Percentiles rank a stretch among this genome's conserved stretches.
Evolutionary conservation across 495 filamentous ascomycete genomes (phyloP).

Genomic region (Friedmanniomyces endolithicus): DNA sequence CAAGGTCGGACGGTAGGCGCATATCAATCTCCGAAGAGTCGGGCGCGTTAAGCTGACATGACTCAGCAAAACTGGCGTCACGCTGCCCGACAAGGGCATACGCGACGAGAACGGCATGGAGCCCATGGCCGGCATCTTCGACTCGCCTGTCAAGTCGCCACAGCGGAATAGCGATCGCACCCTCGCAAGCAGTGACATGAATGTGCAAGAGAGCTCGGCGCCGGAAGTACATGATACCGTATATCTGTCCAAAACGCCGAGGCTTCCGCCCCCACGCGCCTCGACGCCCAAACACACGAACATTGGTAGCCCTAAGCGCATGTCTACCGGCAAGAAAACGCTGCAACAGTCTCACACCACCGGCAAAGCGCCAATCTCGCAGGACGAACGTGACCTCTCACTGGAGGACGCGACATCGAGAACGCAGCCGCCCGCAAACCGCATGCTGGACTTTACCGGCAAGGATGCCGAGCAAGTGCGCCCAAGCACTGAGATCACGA

Average conservation of each 20-base stretch:
- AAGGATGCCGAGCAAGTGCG: neutral
- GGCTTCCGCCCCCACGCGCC: slow-evolving; percentile 14
- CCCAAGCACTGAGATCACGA: slow-evolving; percentile 10
- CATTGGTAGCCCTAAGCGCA: slow-evolving; percentile 20
- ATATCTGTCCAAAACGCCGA: slow-evolving; percentile 13
- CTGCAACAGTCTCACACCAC: slow-evolving; percentile 5
- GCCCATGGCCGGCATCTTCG: slow-evolving; percentile 72
- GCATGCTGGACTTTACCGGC: slow-evolving; percentile 12
- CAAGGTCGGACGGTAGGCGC: slow-evolving; percentile 47
- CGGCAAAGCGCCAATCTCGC: neutral
- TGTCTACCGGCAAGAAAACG: slow-evolving; percentile 4
- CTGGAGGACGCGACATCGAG: neutral
- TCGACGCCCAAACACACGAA: slow-evolving; percentile 18
- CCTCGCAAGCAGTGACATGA: slow-evolving; percentile 33
- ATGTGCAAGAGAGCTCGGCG: slow-evolving; percentile 35
- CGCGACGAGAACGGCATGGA: slow-evolving; percentile 91
- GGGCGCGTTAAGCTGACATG: neutral
- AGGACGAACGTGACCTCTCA: neutral
- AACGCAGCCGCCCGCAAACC: slow-evolving; percentile 15
- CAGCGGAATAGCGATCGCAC: slow-evolving; percentile 31
- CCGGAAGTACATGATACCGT: slow-evolving; percentile 34
- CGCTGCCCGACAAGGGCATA: slow-evolving; percentile 61
- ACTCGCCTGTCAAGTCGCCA: slow-evolving; percentile 58
- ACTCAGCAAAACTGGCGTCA: slow-evolving; percentile 67
- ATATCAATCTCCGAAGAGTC: neutral